A percentile compares a stretch with the other conserved stretches of the same genome.
phyloP scores from a whole-genome alignment of 352 stramenopile species.

The Plasmopara muralis region DNA sequence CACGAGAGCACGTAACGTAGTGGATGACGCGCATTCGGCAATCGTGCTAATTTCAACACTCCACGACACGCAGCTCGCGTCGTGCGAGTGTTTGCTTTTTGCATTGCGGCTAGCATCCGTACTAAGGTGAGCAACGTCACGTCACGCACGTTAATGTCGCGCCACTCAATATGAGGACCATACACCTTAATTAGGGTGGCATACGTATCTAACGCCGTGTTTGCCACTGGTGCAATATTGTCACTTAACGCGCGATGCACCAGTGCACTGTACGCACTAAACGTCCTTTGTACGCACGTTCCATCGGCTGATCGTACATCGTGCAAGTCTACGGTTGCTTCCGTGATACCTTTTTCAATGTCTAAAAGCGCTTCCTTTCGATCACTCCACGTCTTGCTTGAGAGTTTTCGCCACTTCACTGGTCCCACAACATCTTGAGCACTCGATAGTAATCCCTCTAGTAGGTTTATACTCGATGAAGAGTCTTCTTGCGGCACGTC shows the following conservation, averaged over 20 bases:
- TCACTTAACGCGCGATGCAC: constrained; percentile 55
- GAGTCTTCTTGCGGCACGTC: constrained; percentile 47
- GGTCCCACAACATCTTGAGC: constrained; percentile 52
- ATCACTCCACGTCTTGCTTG: constrained; percentile 81
- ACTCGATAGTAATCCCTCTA: constrained; percentile 32
- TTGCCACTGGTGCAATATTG: constrained; percentile 68
- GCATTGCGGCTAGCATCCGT: constrained; percentile 57
- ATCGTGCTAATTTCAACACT: constrained; percentile 64
- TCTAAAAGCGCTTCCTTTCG: constrained; percentile 74
- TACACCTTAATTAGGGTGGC: constrained; percentile 25
- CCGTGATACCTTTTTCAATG: constrained; percentile 58
- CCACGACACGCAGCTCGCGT: constrained; percentile 69
- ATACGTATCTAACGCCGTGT: no score
- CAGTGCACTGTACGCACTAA: constrained; percentile 54
- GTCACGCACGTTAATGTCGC: constrained; percentile 49
- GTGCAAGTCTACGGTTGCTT: constrained; percentile 63
- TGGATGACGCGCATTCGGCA: constrained; percentile 51
- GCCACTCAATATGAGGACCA: constrained; percentile 67
- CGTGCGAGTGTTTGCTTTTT: constrained; percentile 71
- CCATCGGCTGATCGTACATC: constrained; percentile 57
- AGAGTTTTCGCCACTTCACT: constrained; percentile 67
- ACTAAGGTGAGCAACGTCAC: constrained; percentile 59
- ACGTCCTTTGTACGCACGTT: constrained; percentile 56
- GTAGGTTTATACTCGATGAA: constrained; percentile 28
- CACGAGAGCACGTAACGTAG: constrained; percentile 69